Evolutionary conservation across 768 basidiomycete genomes (phyloP).

Genomic region (Clitopilus passeckerianus): DNA sequence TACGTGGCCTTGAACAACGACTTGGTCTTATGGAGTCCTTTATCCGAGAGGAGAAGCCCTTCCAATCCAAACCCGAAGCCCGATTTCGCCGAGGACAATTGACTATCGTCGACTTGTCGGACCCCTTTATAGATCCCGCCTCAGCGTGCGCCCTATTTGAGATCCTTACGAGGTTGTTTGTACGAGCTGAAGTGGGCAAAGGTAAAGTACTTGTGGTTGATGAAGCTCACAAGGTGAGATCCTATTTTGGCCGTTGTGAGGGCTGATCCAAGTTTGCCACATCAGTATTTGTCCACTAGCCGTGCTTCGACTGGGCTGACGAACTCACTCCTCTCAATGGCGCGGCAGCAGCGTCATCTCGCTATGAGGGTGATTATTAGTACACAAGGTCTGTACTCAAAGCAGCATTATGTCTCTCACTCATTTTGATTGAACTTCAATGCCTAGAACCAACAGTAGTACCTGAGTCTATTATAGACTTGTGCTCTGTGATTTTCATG

Average conservation of each 20-base stretch:
- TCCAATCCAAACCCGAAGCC: background rate
- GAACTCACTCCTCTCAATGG: conserved; percentile 49
- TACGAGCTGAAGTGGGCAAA: conserved; percentile 51
- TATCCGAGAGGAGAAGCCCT: conserved; percentile 25
- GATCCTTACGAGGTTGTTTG: conserved; percentile 60
- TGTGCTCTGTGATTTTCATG: conserved; percentile 60
- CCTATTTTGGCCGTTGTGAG: background rate
- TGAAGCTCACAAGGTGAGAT: conserved; percentile 66
- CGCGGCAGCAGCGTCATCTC: conserved; percentile 67
- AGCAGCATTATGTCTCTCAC: background rate
- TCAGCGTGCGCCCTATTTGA: conserved; percentile 71
- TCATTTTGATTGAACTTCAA: conserved; percentile 1
- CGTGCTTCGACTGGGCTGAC: conserved; percentile 49
- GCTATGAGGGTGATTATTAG: conserved; percentile 71
- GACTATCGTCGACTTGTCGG: conserved; percentile 68
- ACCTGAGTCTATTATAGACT: conserved; percentile 60
- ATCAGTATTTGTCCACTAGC: conserved; percentile 53
- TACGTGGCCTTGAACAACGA: conserved; percentile 55
- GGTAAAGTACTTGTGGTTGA: conserved; percentile 72
- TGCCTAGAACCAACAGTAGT: conserved; percentile 65
- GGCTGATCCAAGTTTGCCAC: background rate
- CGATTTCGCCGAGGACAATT: conserved; percentile 56
- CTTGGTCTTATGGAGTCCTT: conserved; percentile 59
- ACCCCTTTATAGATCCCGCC: conserved; percentile 64
- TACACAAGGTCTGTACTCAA: conserved; percentile 51